Evolutionary conservation across 768 basidiomycete genomes (phyloP), one percentile per base, ranked within the genome.

Genomic region (Psilocybe tampanensis): DNA sequence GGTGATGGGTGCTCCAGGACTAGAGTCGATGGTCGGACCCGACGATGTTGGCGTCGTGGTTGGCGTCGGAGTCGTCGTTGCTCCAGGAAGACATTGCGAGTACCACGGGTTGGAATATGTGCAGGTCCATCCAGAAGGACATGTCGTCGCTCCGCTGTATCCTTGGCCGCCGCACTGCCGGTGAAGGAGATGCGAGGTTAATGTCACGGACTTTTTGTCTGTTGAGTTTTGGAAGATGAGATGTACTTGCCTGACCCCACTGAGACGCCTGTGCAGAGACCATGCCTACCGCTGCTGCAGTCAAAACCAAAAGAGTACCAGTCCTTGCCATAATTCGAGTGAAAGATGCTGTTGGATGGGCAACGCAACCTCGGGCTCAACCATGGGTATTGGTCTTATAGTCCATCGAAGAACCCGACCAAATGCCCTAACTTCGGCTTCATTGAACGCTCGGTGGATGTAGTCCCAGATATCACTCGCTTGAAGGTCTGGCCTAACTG

Each of bases 11-110:
- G 43, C 51, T 19, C 47, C 47, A 22, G 33, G 42, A 17, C 29
- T 32, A 17, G n/a, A n/a, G n/a, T n/a, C n/a, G n/a, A 15, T 34
- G 3, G 24, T 43, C 8, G 71, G 9, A 54, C 65, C 61, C 3
- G 60, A 57, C 8, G 66, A 48, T 22, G 66, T 65, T 21, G 63
- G 51, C 8, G 56, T 44, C 5, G 56, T 52, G 21, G 50, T 23
- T 52, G n/a, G 21, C 44, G 47, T 43, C 12, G 60, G 44, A 19
- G 73, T 58, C 22, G 67, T 60, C 6, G 73, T 60, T 1, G 74
- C 68, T 33, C 77, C 78, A n/a, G 76, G 80, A 34, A 85, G 73
- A 63, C 83, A 85, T 62, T 84, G 83, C 3, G 77, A 83, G 65
- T 83, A 84, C 56, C 75, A 84, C 9, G 69, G 60, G 62, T 80